Conservation (phyloP, 148 eudicot genomes). For the Rhododendron henanense region DNA sequence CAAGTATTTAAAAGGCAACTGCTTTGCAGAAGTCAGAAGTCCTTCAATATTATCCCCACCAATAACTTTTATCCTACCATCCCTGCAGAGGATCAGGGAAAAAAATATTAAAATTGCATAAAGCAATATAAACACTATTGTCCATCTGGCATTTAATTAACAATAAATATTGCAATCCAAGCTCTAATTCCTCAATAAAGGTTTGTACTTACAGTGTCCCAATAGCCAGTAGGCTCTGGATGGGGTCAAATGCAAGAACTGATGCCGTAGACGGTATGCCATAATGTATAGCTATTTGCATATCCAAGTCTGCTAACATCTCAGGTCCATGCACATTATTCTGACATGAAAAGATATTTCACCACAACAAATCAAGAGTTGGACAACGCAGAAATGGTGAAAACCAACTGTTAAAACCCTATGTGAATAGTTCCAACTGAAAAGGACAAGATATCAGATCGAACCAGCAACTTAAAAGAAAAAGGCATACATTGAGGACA, state of each 20-base stretch:
- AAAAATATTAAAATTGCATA: not conserved
- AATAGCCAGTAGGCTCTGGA: constrained; percentile 70
- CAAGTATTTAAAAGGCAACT: constrained; percentile 58
- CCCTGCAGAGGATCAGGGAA: constrained; percentile 37
- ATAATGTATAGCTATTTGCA: constrained; percentile 45
- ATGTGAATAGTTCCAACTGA: not conserved
- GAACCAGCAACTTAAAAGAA: not conserved
- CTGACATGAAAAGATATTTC: constrained; percentile 22
- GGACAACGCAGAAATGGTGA: not conserved
- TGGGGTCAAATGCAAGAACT: constrained; percentile 65
- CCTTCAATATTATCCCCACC: constrained; percentile 69
- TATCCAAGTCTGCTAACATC: constrained; percentile 35
- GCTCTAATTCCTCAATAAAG: not conserved
- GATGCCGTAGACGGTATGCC: constrained; percentile 69
- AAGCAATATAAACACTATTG: not conserved
- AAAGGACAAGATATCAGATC: not conserved
- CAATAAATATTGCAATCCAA: not conserved
- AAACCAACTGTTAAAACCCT: not conserved
- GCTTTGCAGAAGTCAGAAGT: constrained; percentile 55
- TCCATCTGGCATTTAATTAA: not conserved
- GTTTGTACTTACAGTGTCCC: constrained; percentile 64
- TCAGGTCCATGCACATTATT: constrained; percentile 21
- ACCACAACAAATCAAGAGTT: not conserved
- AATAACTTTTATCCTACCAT: constrained; percentile 73
- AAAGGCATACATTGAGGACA: not conserved